phyloP scores from a whole-genome alignment of 75 land plant species.

The Picea sitchensis region DNA sequence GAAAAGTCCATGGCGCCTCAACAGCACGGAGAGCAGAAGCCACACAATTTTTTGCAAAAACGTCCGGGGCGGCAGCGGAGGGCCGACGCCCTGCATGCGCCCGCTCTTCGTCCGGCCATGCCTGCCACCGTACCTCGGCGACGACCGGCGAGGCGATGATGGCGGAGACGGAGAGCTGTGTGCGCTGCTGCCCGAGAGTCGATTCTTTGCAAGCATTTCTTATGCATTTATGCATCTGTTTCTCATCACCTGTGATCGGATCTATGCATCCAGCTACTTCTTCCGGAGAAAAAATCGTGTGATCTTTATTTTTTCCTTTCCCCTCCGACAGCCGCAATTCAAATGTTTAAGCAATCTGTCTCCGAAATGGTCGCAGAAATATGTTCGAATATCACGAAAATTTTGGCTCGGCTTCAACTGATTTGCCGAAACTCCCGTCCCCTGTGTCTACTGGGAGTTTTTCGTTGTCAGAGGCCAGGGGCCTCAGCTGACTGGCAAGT shows the following conservation, averaged over 20 bases:
- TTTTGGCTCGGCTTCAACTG: neutral
- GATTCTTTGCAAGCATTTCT: conserved; percentile 22
- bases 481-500: neutral
- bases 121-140: conserved; percentile 21
- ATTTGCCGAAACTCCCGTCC: neutral
- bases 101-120: conserved; percentile 14
- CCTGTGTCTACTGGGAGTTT: neutral
- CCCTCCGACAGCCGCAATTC: neutral
- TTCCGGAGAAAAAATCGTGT: neutral
- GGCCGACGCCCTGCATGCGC: conserved; percentile 6
- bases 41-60: conserved; percentile 47
- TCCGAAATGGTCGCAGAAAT: neutral
- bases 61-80: conserved; percentile 14
- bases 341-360: neutral
- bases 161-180: conserved; percentile 54
- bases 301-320: neutral
- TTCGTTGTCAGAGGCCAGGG: neutral
- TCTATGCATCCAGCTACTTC: neutral
- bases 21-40: conserved; percentile 56
- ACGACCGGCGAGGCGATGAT: conserved; percentile 42
- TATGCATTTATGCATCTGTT: neutral
- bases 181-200: conserved; percentile 35
- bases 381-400: neutral
- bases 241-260: neutral
- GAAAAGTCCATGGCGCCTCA: conserved; percentile 72